phyloP scores from a whole-genome alignment of 441 rosid genomes.

The Arabidopsis hybrid region DNA sequence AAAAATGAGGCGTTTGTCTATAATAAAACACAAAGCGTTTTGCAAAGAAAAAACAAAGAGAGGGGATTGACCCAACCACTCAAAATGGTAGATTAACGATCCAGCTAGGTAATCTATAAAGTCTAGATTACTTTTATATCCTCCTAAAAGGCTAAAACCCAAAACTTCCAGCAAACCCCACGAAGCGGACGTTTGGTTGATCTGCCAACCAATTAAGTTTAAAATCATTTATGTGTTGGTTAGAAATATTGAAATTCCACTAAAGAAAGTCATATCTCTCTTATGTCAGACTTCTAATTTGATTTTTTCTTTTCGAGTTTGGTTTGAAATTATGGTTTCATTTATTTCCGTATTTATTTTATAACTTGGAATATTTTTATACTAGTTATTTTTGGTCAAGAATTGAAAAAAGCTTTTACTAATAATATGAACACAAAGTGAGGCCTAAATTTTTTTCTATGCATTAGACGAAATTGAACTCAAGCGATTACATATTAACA shows the following conservation, averaged over 20 bases:
- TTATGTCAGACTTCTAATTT: background rate
- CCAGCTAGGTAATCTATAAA: background rate
- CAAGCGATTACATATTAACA: background rate
- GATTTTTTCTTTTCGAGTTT: no score
- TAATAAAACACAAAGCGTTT: background rate
- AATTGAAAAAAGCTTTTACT: background rate
- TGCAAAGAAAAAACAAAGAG: background rate
- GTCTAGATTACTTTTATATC: no score
- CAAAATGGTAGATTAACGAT: background rate
- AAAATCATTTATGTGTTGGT: constrained; percentile 14
- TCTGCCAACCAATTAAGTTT: background rate
- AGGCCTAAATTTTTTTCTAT: background rate
- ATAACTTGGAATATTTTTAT: background rate
- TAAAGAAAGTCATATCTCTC: background rate
- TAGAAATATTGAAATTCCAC: background rate
- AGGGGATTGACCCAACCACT: background rate
- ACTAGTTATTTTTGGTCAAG: background rate
- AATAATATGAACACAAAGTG: background rate
- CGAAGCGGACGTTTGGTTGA: background rate
- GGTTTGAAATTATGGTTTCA: background rate
- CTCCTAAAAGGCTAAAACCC: no score
- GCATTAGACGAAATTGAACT: background rate
- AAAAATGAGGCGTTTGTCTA: background rate
- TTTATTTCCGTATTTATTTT: background rate
- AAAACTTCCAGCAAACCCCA: background rate